Conservation (phyloP, 306 rosid genomes). For the Quercus berberidifolia region DNA sequence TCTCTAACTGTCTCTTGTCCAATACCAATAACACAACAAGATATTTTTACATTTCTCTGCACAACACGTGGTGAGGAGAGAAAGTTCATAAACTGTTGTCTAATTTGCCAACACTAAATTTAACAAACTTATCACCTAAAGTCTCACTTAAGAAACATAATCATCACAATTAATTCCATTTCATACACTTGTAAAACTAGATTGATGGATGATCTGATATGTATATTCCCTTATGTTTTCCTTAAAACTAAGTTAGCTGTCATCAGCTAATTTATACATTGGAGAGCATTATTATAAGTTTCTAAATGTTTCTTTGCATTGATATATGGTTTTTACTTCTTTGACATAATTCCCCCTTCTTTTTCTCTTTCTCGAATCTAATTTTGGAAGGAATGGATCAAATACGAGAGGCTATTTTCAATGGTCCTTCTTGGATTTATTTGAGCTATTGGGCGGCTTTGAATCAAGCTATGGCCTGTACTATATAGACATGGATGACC, state of each 20-base stretch:
- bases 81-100: no score
- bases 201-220: not conserved
- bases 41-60: no score
- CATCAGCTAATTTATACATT: not conserved
- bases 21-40: no score
- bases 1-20: no score
- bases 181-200: not conserved
- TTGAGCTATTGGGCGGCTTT: slow-evolving; percentile 31
- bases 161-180: not conserved
- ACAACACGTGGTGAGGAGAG: no score
- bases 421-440: slow-evolving; percentile 44
- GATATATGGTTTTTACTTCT: not conserved
- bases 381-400: slow-evolving; percentile 35
- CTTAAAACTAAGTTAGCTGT: not conserved
- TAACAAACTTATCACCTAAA: no score
- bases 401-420: slow-evolving; percentile 38
- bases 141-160: no score
- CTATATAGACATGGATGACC: slow-evolving; percentile 35
- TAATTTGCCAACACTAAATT: no score
- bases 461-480: slow-evolving; percentile 30
- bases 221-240: not conserved
- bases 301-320: not conserved
- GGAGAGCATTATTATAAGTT: not conserved
- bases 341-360: not conserved
- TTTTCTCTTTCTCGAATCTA: no score